Evolutionary conservation across 495 filamentous ascomycete species (phyloP).

Genomic region (Jackrogersella multiformis): DNA sequence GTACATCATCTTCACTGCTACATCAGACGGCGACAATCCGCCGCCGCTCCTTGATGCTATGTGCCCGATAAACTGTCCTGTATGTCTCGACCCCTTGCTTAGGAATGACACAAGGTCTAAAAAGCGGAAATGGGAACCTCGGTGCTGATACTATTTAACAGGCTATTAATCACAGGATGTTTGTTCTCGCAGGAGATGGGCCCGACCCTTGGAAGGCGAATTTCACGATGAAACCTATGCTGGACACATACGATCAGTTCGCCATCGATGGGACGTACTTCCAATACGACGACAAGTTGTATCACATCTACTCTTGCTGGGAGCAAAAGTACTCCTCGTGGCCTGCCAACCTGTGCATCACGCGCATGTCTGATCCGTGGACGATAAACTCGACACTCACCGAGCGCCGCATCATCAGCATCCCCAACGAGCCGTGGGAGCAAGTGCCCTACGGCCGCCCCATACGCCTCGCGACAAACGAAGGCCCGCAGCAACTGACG

Average conservation of each 20-base stretch:
- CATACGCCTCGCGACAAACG: slow-evolving; percentile 56
- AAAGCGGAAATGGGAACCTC: slow-evolving; percentile 10
- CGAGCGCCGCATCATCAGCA: slow-evolving; percentile 55
- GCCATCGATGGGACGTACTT: slow-evolving; percentile 64
- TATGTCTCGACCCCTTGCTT: slow-evolving; percentile 34
- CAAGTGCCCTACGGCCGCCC: slow-evolving; percentile 58
- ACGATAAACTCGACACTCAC: slow-evolving; percentile 54
- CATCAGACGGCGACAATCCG: slow-evolving; percentile 49
- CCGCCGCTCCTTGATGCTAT: slow-evolving; percentile 43
- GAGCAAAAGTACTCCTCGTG: slow-evolving; percentile 55
- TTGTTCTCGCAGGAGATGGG: slow-evolving; percentile 52
- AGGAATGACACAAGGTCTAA: not conserved
- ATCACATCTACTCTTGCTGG: slow-evolving; percentile 64
- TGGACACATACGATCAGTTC: slow-evolving; percentile 62
- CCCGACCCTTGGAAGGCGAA: slow-evolving; percentile 55
- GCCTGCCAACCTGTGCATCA: slow-evolving; percentile 63
- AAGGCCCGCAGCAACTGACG: slow-evolving; percentile 60
- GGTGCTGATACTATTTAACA: slow-evolving; percentile 25
- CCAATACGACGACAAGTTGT: slow-evolving; percentile 49
- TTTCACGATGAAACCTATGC: slow-evolving; percentile 53
- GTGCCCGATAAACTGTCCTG: slow-evolving; percentile 51
- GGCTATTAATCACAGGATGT: slow-evolving; percentile 63
- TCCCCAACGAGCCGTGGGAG: slow-evolving; percentile 58
- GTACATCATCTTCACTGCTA: slow-evolving; percentile 64
- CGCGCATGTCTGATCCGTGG: slow-evolving; percentile 57